Percentiles rank a stretch among this genome's conserved stretches.
Conservation (phyloP, 768 basidiomycete genomes). For the Leccinum aurantiacum region DNA sequence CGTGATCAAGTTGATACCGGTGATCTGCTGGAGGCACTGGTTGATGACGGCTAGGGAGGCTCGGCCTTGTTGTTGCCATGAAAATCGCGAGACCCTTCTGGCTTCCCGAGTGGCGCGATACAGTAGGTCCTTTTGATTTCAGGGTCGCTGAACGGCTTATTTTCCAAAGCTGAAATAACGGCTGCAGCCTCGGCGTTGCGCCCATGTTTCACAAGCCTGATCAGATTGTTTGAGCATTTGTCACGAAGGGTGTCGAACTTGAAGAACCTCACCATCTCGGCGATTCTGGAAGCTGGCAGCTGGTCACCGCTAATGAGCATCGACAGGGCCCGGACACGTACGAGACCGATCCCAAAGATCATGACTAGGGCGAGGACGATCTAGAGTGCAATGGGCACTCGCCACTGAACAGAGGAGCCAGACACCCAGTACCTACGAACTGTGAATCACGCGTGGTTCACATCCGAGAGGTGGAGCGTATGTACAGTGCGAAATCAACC, state of each 20-base stretch:
- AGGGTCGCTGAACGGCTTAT: slow-evolving; percentile 46
- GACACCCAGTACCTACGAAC: slow-evolving; percentile 49
- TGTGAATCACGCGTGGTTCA: not conserved
- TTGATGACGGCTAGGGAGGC: slow-evolving; percentile 53
- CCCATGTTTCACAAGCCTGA: slow-evolving; percentile 56
- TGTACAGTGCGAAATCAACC: slow-evolving; percentile 63
- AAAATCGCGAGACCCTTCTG: slow-evolving; percentile 15
- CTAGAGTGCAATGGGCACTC: slow-evolving; percentile 62
- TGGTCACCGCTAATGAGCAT: not conserved
- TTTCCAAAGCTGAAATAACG: slow-evolving; percentile 61
- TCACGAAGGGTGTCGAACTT: not conserved
- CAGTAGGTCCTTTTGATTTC: slow-evolving; percentile 48
- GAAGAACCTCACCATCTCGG: slow-evolving; percentile 47
- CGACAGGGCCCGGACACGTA: slow-evolving; percentile 29
- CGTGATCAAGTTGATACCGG: slow-evolving; percentile 66
- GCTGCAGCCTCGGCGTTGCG: slow-evolving; percentile 55
- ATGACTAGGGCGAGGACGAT: slow-evolving; percentile 55
- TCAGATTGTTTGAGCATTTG: not conserved
- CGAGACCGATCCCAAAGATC: slow-evolving; percentile 46
- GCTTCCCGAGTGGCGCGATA: slow-evolving; percentile 52
- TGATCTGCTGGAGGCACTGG: slow-evolving; percentile 71
- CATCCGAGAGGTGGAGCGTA: not conserved
- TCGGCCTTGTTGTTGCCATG: slow-evolving; percentile 25
- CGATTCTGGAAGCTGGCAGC: slow-evolving; percentile 53
- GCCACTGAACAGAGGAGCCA: slow-evolving; percentile 56